phyloP scores from a whole-genome alignment of 495 filamentous ascomycete genomes.

The Beverwykella pulmonaria region DNA sequence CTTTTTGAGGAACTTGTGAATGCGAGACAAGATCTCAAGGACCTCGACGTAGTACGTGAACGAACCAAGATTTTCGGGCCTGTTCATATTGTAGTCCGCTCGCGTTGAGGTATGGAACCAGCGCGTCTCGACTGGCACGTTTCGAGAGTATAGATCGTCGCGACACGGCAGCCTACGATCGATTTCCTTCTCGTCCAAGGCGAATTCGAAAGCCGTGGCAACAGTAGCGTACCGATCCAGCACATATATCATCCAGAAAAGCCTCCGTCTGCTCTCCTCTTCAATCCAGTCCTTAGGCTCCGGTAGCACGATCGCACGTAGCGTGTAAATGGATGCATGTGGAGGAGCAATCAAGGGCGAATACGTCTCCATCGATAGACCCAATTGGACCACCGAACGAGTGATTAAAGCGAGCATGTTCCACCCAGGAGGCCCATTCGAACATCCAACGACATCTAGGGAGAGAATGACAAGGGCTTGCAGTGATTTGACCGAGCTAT shows the following conservation, averaged over 20 bases:
- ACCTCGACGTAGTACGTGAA: constrained; percentile 88
- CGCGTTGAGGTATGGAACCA: constrained; percentile 67
- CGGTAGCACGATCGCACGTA: constrained; percentile 77
- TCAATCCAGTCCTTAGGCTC: constrained; percentile 85
- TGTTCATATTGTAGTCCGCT: constrained; percentile 64
- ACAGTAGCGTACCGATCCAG: constrained; percentile 87
- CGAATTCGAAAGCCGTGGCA: constrained; percentile 87
- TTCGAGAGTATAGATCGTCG: constrained; percentile 81
- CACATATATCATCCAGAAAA: constrained; percentile 93
- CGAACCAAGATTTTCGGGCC: constrained; percentile 78
- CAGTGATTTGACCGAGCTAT: constrained; percentile 82
- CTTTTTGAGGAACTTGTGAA: constrained; percentile 81
- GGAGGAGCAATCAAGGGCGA: constrained; percentile 72
- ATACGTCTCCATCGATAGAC: constrained; percentile 76
- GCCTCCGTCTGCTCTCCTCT: constrained; percentile 76
- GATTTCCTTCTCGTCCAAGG: constrained; percentile 83
- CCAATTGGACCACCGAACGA: constrained; percentile 80
- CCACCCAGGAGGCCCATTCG: constrained; percentile 85
- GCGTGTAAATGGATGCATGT: constrained; percentile 81
- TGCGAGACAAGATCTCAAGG: constrained; percentile 78
- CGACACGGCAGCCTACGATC: constrained; percentile 83
- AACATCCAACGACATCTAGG: constrained; percentile 74
- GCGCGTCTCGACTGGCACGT: constrained; percentile 78
- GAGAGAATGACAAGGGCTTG: constrained; percentile 84
- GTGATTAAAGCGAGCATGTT: constrained; percentile 86